Percentiles rank a stretch among this genome's conserved stretches.
These are phyloP conservation scores for Geranium rotundifolium DNA, from an alignment of 345 rosid genomes.

Conservation along the genomic window DNA sequence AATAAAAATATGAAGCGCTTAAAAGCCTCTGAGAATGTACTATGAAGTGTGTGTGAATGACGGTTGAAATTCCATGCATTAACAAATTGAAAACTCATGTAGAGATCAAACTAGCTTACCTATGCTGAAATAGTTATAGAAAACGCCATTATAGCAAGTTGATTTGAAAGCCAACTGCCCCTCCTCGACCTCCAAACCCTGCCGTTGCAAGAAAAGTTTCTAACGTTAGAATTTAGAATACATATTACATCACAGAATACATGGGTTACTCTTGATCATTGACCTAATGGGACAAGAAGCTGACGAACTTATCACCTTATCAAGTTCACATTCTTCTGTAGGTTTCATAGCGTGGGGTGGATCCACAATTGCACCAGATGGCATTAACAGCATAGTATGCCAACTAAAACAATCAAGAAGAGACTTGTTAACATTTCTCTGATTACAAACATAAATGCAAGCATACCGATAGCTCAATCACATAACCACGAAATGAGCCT, in stretches of 20 bases:
- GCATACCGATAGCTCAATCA: neutral
- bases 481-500: too few relatives aligned
- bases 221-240: neutral
- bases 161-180: slow-evolving; percentile 48
- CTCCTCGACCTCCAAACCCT: slow-evolving; percentile 55
- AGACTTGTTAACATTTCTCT: too few relatives aligned
- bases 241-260: too few relatives aligned
- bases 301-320: slow-evolving; percentile 34
- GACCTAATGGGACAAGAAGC: neutral
- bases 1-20: too few relatives aligned
- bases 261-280: neutral
- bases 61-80: neutral
- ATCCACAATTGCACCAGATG: slow-evolving; percentile 47
- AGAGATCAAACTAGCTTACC: slow-evolving; percentile 30
- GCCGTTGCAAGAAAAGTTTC: slow-evolving; percentile 17
- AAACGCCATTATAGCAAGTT: slow-evolving; percentile 67
- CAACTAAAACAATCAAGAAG: slow-evolving; percentile 45
- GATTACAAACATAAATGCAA: neutral
- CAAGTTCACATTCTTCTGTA: slow-evolving; percentile 50
- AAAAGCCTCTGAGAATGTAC: neutral
- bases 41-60: neutral
- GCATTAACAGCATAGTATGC: slow-evolving; percentile 60
- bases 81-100: neutral
- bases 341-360: slow-evolving; percentile 68
- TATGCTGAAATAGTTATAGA: slow-evolving; percentile 90